Base-by-base conservation (phyloP, 768 basidiomycete genomes). In the Russula griseocarnosa region DNA sequence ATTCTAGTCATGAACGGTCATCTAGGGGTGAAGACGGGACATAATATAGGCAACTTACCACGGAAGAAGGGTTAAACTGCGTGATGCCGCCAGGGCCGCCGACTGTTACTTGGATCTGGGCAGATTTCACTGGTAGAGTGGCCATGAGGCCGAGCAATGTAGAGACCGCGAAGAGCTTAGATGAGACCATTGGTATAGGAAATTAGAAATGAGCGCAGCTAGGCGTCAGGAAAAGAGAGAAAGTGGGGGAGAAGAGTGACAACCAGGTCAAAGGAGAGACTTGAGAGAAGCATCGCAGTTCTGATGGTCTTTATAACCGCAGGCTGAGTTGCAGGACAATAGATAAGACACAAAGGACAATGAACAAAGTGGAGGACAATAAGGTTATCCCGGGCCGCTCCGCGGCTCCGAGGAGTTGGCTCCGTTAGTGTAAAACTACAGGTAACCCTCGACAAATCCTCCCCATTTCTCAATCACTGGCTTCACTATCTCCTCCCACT, bases 401-500 rank as follows among this genome's bases (percentile, higher is more conserved):
- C 30, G 36, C 3, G 52, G 52, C 32, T 10, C 20, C 30, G 52
- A 59, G 11, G 16, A 9, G 26, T 26, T 50, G 49, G 49, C 49
- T 50, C 49, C 26, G 49, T 16, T 8, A 8, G 28, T 3, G 26
- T 6, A 18, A 50, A 50, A 0, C 16, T 46, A 73, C 14, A 74
- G 55, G 66, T 74, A 77, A 0, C 67, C 70, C 58, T 73, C 72
- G n/a, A 83, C 77, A 63, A 89, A 93, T 30, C 65, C 76, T 2
- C 87, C 91, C 91, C 91, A 93, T 56, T 83, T 83, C 71, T 88
- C 83, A 56, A 93, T 82, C 6, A 92, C 83, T 47, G 88, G 88
- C 66, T 83, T 84, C 44, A 93, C 87, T 34, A 92, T 79, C 14
- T 73, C 65, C 58, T 90, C 86, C 86, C 87, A 92, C 73, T 92